These are phyloP conservation scores for Geosmithia morbida DNA, from an alignment of 2,329 filamentous ascomycete genomes.

Conservation along the genomic window DNA sequence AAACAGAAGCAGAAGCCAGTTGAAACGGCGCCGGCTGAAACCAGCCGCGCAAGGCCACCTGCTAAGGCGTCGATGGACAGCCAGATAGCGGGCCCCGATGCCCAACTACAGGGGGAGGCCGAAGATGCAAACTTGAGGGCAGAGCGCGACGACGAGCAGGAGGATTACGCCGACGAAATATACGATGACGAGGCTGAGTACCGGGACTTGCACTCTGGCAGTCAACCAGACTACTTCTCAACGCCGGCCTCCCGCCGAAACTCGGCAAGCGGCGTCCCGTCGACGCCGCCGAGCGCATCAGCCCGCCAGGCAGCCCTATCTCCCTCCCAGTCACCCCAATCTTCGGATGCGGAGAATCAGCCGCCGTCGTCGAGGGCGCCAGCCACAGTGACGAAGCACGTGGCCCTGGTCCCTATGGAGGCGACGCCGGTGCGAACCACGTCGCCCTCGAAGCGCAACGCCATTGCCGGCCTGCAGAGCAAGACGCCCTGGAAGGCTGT, in stretches of 20 bases:
- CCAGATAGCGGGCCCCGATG: constrained; percentile 3
- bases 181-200: neutral
- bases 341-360: constrained; percentile 68
- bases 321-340: constrained; percentile 56
- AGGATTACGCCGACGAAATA: neutral
- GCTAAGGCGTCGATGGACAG: constrained; percentile 15
- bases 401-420: constrained; percentile 29
- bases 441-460: constrained; percentile 50
- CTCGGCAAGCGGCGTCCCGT: neutral
- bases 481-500: constrained; percentile 54
- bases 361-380: constrained; percentile 54
- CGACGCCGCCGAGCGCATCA: constrained; percentile 9
- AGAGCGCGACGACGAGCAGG: neutral
- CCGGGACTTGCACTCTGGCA: neutral
- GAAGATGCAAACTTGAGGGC: constrained; percentile 1
- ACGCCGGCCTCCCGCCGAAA: neutral
- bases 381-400: constrained; percentile 28
- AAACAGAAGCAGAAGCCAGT: constrained; percentile 3
- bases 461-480: constrained; percentile 39
- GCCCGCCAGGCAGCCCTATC: constrained; percentile 40
- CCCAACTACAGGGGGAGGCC: constrained; percentile 3
- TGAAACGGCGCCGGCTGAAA: constrained; percentile 10
- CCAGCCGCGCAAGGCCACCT: constrained; percentile 14
- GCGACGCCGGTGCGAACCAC: constrained; percentile 26
- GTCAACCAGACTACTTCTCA: neutral